A percentile compares a stretch with the other conserved stretches of the same genome.
Conservation (phyloP, 148 eudicot species). For the Nepenthes gracilis region DNA sequence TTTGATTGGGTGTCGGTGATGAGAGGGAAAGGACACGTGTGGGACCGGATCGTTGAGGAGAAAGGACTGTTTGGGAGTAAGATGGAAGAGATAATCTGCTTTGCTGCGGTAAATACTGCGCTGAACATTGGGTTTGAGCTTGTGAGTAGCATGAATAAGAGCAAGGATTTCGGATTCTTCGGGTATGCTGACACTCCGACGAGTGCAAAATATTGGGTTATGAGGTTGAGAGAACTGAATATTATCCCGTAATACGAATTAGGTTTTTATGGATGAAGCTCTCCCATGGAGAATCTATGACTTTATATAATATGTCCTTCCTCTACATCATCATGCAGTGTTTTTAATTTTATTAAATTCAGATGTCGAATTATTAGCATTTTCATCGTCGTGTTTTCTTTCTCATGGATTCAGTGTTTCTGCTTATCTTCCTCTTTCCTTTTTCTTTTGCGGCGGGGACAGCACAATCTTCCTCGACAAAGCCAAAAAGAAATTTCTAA, state of each 20-base stretch:
- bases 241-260: slow-evolving; percentile 14
- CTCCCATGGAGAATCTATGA: too few species aligned
- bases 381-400: too few species aligned
- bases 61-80: slow-evolving; percentile 21
- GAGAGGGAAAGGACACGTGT: slow-evolving; percentile 28
- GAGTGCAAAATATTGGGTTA: slow-evolving; percentile 23
- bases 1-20: slow-evolving; percentile 24
- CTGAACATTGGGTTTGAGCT: slow-evolving; percentile 10
- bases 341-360: too few species aligned
- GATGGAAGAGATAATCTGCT: slow-evolving; percentile 26
- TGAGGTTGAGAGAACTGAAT: slow-evolving; percentile 22
- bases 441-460: too few species aligned
- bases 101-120: slow-evolving; percentile 7
- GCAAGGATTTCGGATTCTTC: slow-evolving; percentile 30
- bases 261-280: too few species aligned
- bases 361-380: too few species aligned
- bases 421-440: too few species aligned
- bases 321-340: too few species aligned
- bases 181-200: slow-evolving; percentile 21
- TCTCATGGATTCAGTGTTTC: too few species aligned
- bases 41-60: slow-evolving; percentile 35
- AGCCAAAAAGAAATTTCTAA: too few species aligned
- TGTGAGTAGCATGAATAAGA: slow-evolving; percentile 39
- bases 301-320: too few species aligned
- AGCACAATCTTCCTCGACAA: too few species aligned